Evolutionary conservation across 768 basidiomycete genomes (phyloP).

Genomic region (Sarcomyxa edulis): DNA sequence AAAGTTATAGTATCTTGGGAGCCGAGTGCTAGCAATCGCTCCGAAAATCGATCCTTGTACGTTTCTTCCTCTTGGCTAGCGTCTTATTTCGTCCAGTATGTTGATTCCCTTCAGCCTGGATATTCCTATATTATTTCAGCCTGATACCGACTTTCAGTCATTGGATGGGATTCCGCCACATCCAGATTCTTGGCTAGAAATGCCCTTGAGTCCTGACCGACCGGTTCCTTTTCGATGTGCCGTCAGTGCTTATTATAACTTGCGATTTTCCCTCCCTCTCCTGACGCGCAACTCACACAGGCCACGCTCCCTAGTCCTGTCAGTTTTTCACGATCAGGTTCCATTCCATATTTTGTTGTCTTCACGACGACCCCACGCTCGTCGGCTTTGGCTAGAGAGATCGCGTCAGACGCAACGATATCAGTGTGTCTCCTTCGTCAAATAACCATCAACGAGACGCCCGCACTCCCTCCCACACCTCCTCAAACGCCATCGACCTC

Average conservation of each 20-base stretch:
- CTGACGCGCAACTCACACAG: slow-evolving; percentile 26
- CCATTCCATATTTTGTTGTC: slow-evolving; percentile 70
- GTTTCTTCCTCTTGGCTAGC: slow-evolving; percentile 16
- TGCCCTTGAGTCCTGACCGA: slow-evolving; percentile 59
- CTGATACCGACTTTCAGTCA: slow-evolving; percentile 56
- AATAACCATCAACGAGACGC: slow-evolving; percentile 44
- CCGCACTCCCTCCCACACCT: slow-evolving; percentile 36
- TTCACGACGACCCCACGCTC: slow-evolving; percentile 63
- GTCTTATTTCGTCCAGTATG: slow-evolving; percentile 9
- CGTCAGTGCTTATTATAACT: slow-evolving; percentile 32
- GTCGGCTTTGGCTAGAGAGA: slow-evolving; percentile 50
- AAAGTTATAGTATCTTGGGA: slow-evolving; percentile 56
- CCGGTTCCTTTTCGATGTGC: slow-evolving; percentile 61
- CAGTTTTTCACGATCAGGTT: slow-evolving; percentile 54
- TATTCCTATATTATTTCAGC: slow-evolving; percentile 57
- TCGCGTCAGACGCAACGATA: slow-evolving; percentile 66
- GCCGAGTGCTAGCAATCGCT: slow-evolving; percentile 36
- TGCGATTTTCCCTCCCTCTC: slow-evolving; percentile 3
- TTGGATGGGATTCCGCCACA: slow-evolving; percentile 38
- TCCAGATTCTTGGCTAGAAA: slow-evolving; percentile 61
- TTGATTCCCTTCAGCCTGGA: slow-evolving; percentile 41
- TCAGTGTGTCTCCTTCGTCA: slow-evolving; percentile 62
- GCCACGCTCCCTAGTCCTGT: slow-evolving; percentile 59
- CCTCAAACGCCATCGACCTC: slow-evolving; percentile 40
- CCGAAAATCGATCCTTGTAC: slow-evolving; percentile 42